Evolutionary conservation across 1,284 basidiomycete species (phyloP), one percentile per base, ranked within the genome.

Genomic region (Vanrija pseudolonga): DNA sequence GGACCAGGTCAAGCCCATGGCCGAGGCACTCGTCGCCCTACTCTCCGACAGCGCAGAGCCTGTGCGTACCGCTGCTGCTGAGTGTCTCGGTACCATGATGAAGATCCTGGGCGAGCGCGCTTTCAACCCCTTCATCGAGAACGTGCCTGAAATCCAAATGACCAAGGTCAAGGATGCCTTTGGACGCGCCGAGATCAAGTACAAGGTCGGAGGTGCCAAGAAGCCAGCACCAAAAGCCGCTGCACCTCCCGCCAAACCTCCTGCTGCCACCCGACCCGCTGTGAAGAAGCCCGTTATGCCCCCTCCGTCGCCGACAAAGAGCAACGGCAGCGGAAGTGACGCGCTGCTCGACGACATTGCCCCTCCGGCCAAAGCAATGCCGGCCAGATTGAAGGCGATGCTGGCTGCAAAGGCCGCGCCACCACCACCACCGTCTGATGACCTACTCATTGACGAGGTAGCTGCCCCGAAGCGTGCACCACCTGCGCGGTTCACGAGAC

Each of bases 91-190:
- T 9, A 89, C 87, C 0, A 78, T 98, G 62, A 95, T 96, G 90
- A 97, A 92, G 80, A 93, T 98, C 81, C 84, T 98, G 14, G 96
- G 96, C 22, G 95, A 98, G 73, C 81, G 96, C 24, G 86, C 89
- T 12, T 83, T 99, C 60, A 92, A 89, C 71, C 88, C 89, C 0
- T 81, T 90, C 36, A 83, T 98, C 79, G 95, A 98, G 59, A 80
- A 82, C 23, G 80, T 98, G 50, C 86, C 91, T 32, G 94, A 98
- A 66, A 81, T 97, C 38, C 83, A 94, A 62, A 95, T 93, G 76
- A 82, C 80, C 6, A 99, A 98, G 76, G 89, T 99, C 53, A 94
- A 90, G 76, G 96, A 98, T 68, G 90, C 90, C 9, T 92, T 84
- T 64, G 91, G 89, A 61, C 90, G 87, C 63, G 91, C 90, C 2